A percentile compares a stretch with the other conserved stretches of the same genome.
Conservation (phyloP, 176 grass and related monocot genomes). For the Phragmites australis region DNA sequence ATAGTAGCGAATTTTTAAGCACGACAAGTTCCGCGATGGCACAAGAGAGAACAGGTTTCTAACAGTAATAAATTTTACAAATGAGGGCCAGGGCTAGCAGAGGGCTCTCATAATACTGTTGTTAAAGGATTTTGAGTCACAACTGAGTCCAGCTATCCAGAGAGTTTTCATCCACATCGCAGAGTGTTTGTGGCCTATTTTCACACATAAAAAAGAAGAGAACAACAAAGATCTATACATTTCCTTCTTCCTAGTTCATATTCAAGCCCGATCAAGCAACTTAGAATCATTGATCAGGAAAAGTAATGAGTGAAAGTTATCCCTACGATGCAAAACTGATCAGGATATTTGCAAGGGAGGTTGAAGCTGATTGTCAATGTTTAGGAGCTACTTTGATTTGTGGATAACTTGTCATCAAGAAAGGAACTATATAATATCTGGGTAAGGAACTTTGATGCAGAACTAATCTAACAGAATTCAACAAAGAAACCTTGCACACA, state of each 20-base stretch:
- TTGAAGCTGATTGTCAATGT: not conserved
- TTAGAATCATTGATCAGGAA: not conserved
- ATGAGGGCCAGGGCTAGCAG: not conserved
- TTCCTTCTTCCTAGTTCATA: not conserved
- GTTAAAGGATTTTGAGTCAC: not conserved
- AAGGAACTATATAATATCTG: not conserved
- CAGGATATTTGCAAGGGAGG: not conserved
- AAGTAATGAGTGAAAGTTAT: not conserved
- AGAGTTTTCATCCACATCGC: not conserved
- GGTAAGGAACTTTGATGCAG: not conserved
- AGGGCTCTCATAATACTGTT: not conserved
- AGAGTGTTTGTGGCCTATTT: not conserved
- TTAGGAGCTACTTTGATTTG: not conserved
- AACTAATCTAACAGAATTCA: not conserved
- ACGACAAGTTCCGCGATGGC: not conserved
- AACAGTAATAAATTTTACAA: not conserved
- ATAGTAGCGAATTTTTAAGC: not conserved
- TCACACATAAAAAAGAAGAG: not conserved
- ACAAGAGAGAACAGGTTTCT: not conserved
- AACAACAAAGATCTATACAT: not conserved
- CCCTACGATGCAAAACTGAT: not conserved
- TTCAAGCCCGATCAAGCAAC: not conserved
- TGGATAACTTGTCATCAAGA: not conserved
- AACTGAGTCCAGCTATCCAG: not conserved
- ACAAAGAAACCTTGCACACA: not conserved